A percentile compares a stretch with the other conserved stretches of the same genome.
phyloP scores from a whole-genome alignment of 1,284 basidiomycete genomes.

The Takashimella tepidaria region DNA sequence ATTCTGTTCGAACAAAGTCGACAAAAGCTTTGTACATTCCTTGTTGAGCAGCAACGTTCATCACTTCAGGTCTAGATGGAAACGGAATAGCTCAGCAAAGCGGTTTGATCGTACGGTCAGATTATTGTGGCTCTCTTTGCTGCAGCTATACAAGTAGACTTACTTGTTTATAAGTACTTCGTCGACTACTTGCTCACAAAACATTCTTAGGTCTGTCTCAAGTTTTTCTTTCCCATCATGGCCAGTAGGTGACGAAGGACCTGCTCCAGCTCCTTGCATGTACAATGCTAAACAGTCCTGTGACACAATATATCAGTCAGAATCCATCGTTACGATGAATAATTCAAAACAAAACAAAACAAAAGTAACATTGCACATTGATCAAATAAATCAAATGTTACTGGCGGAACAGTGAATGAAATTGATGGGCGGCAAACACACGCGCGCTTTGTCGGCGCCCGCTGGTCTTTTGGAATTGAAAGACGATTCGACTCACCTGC shows the following conservation, averaged over 20 bases:
- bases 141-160: constrained; percentile 4
- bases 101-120: no score
- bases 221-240: constrained; percentile 48
- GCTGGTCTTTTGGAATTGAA: no score
- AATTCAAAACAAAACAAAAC: no score
- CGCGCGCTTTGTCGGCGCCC: no score
- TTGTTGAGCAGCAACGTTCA: constrained; percentile 33
- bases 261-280: constrained; percentile 47
- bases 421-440: no score
- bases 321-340: no score
- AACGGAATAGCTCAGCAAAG: no score
- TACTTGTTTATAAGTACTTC: constrained; percentile 42
- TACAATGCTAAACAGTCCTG: constrained; percentile 48
- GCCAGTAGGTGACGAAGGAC: constrained; percentile 25
- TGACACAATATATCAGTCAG: no score
- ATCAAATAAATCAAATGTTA: no score
- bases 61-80: constrained; percentile 26
- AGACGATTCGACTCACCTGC: constrained; percentile 49
- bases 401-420: no score
- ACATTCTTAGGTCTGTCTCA: constrained; percentile 44
- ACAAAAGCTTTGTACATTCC: constrained; percentile 46
- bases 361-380: no score
- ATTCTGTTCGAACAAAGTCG: constrained; percentile 45
- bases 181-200: constrained; percentile 48
- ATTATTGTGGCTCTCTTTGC: neutral